Base-by-base conservation (phyloP, 2,329 filamentous ascomycete species). In the Dactylonectria macrodidyma region DNA sequence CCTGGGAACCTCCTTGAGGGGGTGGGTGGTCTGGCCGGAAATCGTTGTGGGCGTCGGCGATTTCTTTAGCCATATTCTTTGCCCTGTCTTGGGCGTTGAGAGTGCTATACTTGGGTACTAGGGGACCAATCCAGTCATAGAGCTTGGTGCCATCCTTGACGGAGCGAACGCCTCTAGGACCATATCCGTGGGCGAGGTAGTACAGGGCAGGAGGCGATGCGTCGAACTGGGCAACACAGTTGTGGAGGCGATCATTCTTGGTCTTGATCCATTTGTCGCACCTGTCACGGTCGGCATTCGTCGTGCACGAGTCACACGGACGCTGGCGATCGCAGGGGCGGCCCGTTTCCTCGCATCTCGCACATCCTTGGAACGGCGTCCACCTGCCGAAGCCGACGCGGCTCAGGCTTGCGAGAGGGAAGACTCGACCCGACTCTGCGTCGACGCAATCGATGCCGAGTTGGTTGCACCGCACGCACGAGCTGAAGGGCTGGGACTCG, bases 261-360 rank as follows among this genome's bases (percentile, higher is more conserved):
- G 9, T 1, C 9, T 59, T 30, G 0, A 72, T 65, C 22, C 47
- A 47, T 3, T 36, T 3, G 22, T 64, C 69, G 48, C 73, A 75
- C 9, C 48, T n/a, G 3, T 41, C 0, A 1, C 33, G 5, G 14
- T 16, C 14, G 3, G 61, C 68, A 22, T 64, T 38, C 8, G 59
- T 22, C 11, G 68, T 62, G 71, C 81, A 83, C 4, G 75, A 79
- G 58, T 82, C 79, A 62, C 81, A 83, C 1, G 81, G 81, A 22
- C 80, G 75, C 60, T 80, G 79, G 1, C 78, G 76, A 55, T 83
- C 81, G 65, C 81, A 83, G 59, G 75, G 71, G 1, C 74, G 54
- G 3, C 67, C 67, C 7, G 48, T 71, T 1, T 60, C 44, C 4
- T 57, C 14, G 68, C 80, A 81, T 16, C 64, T 64, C 1, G 36